A percentile compares a stretch with the other conserved stretches of the same genome.
Conservation (phyloP, 768 basidiomycete genomes). For the Rhizopogon roseolus region DNA sequence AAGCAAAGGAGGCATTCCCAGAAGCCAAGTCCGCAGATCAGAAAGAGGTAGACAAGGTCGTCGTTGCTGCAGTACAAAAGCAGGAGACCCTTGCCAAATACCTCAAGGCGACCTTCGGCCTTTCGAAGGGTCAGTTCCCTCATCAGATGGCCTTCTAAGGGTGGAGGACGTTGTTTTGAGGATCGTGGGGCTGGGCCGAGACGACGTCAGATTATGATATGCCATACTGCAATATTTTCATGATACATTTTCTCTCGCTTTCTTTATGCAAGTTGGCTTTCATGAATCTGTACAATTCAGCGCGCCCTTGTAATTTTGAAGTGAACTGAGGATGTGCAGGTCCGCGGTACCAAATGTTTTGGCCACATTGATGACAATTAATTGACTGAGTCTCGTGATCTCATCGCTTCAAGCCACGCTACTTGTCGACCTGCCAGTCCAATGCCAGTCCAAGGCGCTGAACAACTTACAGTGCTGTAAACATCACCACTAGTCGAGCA, state of each 20-base stretch:
- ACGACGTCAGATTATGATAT: conserved; percentile 21
- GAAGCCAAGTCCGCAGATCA: conserved; percentile 88
- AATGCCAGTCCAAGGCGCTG: too few species aligned
- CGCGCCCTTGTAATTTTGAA: background rate
- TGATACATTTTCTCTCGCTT: conserved; percentile 9
- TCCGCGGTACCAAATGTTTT: too few species aligned
- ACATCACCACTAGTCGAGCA: too few species aligned
- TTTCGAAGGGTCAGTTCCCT: conserved; percentile 96
- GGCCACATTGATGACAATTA: too few species aligned
- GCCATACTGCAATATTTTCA: conserved; percentile 12
- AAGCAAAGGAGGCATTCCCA: conserved; percentile 82
- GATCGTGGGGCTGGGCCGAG: conserved; percentile 8
- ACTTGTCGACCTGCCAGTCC: background rate
- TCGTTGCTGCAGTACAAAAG: conserved; percentile 86
- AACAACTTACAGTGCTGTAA: too few species aligned
- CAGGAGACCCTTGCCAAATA: conserved; percentile 90
- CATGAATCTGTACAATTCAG: conserved; percentile 4
- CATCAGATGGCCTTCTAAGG: conserved; percentile 88
- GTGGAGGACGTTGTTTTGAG: conserved; percentile 10
- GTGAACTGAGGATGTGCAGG: too few species aligned
- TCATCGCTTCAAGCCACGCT: background rate
- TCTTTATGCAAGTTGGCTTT: conserved; percentile 10
- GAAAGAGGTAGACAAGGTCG: conserved; percentile 76
- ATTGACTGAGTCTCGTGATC: too few species aligned
- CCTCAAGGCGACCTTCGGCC: conserved; percentile 86